phyloP scores from a whole-genome alignment of 75 land plant genomes.

The Cryptomeria japonica region DNA sequence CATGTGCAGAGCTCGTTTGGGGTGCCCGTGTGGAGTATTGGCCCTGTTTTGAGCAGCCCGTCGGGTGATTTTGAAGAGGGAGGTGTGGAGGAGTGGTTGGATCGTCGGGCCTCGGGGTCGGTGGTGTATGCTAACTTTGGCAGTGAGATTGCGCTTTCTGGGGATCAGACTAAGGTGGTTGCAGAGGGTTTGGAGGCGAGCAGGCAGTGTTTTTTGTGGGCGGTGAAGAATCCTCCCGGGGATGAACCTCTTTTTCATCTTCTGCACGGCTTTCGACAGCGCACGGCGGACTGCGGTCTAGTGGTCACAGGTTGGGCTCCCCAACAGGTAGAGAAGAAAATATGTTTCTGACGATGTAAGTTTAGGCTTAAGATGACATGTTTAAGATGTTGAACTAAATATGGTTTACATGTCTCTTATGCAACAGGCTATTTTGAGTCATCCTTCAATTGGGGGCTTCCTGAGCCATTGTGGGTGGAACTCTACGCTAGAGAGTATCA shows the following conservation, averaged over 20 bases:
- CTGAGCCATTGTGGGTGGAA: conserved; percentile 21
- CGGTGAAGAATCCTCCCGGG: neutral
- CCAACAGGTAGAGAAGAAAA: neutral
- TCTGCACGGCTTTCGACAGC: too few relatives aligned
- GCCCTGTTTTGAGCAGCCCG: conserved; percentile 14
- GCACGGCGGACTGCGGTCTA: neutral
- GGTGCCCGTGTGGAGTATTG: conserved; percentile 14
- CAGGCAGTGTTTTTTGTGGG: conserved; percentile 32
- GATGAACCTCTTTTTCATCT: neutral
- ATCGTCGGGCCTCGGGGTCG: conserved; percentile 9
- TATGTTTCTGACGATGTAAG: too few relatives aligned
- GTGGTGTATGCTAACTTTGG: conserved; percentile 33
- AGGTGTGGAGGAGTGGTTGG: conserved; percentile 13
- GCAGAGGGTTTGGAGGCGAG: conserved; percentile 19
- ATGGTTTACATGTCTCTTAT: too few relatives aligned
- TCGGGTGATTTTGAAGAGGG: neutral
- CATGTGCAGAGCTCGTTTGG: neutral
- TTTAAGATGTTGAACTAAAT: too few relatives aligned
- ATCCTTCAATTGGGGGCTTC: conserved; percentile 13
- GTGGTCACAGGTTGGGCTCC: conserved; percentile 17
- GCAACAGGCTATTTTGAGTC: neutral
- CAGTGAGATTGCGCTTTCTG: conserved; percentile 12
- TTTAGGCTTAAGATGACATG: too few relatives aligned
- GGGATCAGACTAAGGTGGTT: conserved; percentile 18
- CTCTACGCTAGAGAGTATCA: conserved; percentile 15